Conservation (phyloP, 2,329 filamentous ascomycete species). For the Pyricularia pennisetigena region DNA sequence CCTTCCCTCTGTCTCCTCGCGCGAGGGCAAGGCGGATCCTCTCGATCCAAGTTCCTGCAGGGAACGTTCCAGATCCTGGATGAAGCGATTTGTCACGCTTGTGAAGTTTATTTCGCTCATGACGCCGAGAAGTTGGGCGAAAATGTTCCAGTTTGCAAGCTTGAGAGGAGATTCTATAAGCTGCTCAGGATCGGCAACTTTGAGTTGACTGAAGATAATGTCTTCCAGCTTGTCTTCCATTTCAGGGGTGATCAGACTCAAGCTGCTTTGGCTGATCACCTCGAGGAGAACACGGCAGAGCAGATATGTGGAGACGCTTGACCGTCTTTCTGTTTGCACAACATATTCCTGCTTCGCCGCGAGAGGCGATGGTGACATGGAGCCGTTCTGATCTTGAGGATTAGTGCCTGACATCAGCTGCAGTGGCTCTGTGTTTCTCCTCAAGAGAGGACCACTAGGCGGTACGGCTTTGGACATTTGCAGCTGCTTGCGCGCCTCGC, state of each 20-base stretch:
- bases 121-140: constrained; percentile 83
- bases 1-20: constrained; percentile 65
- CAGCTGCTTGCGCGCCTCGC: constrained; percentile 50
- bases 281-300: constrained; percentile 89
- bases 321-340: constrained; percentile 74
- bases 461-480: constrained; percentile 37
- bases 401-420: constrained; percentile 27
- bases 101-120: constrained; percentile 92
- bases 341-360: constrained; percentile 59
- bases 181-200: constrained; percentile 76
- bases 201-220: constrained; percentile 94
- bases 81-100: constrained; percentile 72
- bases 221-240: constrained; percentile 92
- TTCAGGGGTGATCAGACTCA: constrained; percentile 74
- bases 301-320: constrained; percentile 91
- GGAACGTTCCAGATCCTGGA: constrained; percentile 67
- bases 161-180: constrained; percentile 69
- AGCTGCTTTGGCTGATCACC: constrained; percentile 81
- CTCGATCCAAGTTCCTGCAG: constrained; percentile 69
- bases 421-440: constrained; percentile 66
- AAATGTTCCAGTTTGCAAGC: constrained; percentile 92
- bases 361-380: constrained; percentile 26
- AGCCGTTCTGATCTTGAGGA: constrained; percentile 15
- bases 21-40: constrained; percentile 43
- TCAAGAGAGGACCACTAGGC: constrained; percentile 40